phyloP scores from a whole-genome alignment of 257 asterid species.

The Solanum gandarillasii region DNA sequence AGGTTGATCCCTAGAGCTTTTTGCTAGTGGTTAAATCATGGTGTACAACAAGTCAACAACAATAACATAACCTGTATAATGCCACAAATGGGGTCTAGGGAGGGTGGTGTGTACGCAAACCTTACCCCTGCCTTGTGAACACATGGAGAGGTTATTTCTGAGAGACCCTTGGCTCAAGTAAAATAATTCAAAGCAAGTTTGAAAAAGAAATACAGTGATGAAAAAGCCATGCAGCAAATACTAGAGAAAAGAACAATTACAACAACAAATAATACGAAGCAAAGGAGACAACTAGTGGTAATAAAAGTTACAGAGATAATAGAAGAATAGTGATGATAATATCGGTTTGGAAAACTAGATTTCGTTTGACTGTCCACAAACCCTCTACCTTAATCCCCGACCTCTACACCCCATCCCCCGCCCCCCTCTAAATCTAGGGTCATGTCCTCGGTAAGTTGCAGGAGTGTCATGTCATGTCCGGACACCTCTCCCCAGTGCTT shows the following conservation, averaged over 20 bases:
- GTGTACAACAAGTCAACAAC: neutral
- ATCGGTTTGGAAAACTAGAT: neutral
- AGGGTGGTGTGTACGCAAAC: neutral
- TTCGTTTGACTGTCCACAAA: neutral
- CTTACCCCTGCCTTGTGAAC: neutral
- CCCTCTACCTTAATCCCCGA: neutral
- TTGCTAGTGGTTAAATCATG: neutral
- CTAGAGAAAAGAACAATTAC: neutral
- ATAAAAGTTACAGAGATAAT: neutral
- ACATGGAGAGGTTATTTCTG: neutral
- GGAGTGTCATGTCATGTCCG: neutral
- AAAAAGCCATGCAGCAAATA: neutral
- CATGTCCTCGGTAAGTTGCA: neutral
- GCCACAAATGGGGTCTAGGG: neutral
- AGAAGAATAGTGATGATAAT: neutral
- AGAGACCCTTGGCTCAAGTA: neutral
- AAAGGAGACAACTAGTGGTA: neutral
- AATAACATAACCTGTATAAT: neutral
- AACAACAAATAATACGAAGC: neutral
- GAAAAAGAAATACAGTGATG: neutral
- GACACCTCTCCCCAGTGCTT: neutral
- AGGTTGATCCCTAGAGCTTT: neutral
- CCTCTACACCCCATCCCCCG: neutral
- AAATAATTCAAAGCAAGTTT: neutral
- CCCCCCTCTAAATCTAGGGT: neutral